Percentiles rank a stretch among this genome's conserved stretches.
Conservation (phyloP, 768 basidiomycete genomes). For the Agaricus sinodeliciosus region DNA sequence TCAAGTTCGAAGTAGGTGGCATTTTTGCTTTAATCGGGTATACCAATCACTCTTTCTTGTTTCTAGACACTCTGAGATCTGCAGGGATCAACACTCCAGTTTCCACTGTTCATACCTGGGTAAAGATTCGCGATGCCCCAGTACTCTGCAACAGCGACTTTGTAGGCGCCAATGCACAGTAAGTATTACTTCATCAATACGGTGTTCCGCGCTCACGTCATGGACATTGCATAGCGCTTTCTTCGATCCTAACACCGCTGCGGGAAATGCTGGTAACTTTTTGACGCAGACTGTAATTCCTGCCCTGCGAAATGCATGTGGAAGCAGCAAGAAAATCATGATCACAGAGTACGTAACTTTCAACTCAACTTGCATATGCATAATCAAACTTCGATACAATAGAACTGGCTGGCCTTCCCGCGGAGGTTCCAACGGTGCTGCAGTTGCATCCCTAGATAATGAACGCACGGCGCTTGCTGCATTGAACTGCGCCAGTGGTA, state of each 20-base stretch:
- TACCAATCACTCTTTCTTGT: background rate
- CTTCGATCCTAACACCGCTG: conserved; percentile 26
- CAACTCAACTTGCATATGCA: no score
- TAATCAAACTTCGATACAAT: background rate
- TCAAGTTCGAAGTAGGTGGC: conserved; percentile 25
- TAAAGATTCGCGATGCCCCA: conserved; percentile 24
- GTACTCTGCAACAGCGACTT: conserved; percentile 30
- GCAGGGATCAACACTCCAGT: conserved; percentile 28
- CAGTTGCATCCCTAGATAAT: conserved; percentile 24
- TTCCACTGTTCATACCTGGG: conserved; percentile 33
- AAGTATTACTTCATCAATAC: background rate
- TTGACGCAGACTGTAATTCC: conserved; percentile 33
- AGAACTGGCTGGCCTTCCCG: conserved; percentile 37
- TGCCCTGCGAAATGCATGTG: conserved; percentile 27
- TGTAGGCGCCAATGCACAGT: conserved; percentile 35
- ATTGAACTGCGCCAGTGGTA: conserved; percentile 28
- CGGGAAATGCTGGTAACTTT: conserved; percentile 29
- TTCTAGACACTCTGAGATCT: conserved; percentile 24
- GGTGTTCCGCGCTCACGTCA: background rate
- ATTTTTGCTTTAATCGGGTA: background rate
- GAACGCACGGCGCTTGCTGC: conserved; percentile 26
- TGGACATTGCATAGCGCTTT: conserved; percentile 22
- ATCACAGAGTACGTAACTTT: conserved; percentile 28
- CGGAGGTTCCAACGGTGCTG: conserved; percentile 22
- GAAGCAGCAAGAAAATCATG: conserved; percentile 24